A percentile compares a stretch with the other conserved stretches of the same genome.
phyloP scores from a whole-genome alignment of 805 yeast species.

The Metschnikowia aberdeeniae region DNA sequence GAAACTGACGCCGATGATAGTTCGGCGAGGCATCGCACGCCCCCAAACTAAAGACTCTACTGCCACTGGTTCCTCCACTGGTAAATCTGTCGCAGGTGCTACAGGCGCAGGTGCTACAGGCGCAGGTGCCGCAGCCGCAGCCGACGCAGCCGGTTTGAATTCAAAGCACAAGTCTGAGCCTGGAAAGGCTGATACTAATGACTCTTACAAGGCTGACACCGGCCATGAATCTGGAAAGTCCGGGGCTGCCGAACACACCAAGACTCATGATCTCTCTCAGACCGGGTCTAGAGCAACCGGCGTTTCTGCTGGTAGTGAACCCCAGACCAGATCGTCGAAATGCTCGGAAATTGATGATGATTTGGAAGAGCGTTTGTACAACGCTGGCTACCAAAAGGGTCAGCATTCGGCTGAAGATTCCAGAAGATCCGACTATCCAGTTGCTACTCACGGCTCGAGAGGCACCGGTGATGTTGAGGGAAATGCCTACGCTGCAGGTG shows the following conservation, averaged over 20 bases:
- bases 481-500: conserved; percentile 1
- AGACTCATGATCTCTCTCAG: not conserved
- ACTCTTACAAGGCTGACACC: not conserved
- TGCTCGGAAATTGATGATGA: not conserved
- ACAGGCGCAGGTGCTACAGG: conserved; percentile 13
- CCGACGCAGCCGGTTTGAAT: conserved; percentile 12
- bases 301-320: not conserved
- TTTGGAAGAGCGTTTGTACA: conserved; percentile 5
- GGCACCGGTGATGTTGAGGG: not conserved
- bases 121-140: too few relatives aligned
- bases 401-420: not conserved
- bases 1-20: conserved; percentile 2
- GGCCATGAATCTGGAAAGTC: not conserved
- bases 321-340: not conserved
- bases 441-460: too few relatives aligned
- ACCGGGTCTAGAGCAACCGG: not conserved
- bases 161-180: not conserved
- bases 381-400: conserved; percentile 7
- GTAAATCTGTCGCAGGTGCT: conserved; percentile 10
- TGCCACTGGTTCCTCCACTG: conserved; percentile 1
- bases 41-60: conserved; percentile 6
- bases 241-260: not conserved
- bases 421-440: too few relatives aligned
- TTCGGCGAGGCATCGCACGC: conserved; percentile 9
- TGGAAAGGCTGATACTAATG: not conserved